Conservation (phyloP, 2,329 filamentous ascomycete species). For the Ophiostoma angusticollis region DNA sequence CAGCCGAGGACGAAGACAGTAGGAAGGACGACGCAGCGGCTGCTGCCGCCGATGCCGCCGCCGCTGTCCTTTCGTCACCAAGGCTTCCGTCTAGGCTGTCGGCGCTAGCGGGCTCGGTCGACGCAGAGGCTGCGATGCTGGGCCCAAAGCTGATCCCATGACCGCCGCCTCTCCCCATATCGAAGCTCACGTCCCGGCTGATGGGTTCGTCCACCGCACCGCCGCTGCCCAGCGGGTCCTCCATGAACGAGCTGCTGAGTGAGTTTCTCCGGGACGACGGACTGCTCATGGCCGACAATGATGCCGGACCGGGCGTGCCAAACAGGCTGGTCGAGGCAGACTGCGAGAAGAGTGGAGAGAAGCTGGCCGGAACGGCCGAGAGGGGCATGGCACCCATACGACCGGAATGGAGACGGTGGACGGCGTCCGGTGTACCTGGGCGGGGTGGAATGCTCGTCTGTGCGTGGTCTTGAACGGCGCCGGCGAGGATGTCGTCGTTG, state of each 20-base stretch:
- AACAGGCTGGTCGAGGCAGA: slow-evolving; percentile 31
- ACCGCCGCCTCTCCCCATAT: not conserved
- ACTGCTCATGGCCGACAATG: slow-evolving; percentile 30
- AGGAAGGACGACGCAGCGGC: not conserved
- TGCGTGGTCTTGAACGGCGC: not conserved
- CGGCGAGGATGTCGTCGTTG: not conserved
- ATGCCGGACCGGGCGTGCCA: slow-evolving; percentile 25
- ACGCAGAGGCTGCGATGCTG: not conserved
- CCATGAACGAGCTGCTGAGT: slow-evolving; percentile 33
- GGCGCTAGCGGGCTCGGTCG: not conserved
- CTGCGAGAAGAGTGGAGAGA: slow-evolving; percentile 21
- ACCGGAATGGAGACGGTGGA: not conserved
- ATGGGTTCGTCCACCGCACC: slow-evolving; percentile 27
- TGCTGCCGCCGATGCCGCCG: not conserved
- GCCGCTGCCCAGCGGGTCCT: slow-evolving; percentile 19
- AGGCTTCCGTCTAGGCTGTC: not conserved
- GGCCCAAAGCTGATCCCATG: not conserved
- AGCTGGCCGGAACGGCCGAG: not conserved
- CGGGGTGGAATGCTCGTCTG: no score
- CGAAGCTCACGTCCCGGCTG: slow-evolving; percentile 1
- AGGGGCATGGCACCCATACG: no score
- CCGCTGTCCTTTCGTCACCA: not conserved
- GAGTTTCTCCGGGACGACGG: slow-evolving; percentile 39
- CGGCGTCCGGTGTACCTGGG: slow-evolving; percentile 1
- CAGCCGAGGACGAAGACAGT: not conserved